Percentiles rank a stretch among this genome's conserved stretches.
Conservation (phyloP, 2,329 filamentous ascomycete genomes). For the Colletotrichum navitas region DNA sequence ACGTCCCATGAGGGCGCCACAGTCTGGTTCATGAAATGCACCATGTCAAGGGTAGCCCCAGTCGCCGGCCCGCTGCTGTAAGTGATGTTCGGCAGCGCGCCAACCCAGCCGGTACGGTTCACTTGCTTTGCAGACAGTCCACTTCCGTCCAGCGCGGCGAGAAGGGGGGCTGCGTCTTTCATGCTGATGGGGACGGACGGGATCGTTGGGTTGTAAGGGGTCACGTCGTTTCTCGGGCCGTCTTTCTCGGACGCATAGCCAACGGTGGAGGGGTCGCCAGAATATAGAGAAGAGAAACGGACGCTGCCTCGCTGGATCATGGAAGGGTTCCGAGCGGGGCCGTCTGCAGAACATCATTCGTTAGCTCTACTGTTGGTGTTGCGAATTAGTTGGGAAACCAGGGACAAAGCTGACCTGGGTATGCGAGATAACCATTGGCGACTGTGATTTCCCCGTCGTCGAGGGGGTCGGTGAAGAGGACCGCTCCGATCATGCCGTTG, state of each 20-base stretch:
- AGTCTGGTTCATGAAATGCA: conserved; percentile 33
- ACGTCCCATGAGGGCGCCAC: conserved; percentile 47
- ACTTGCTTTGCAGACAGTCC: conserved; percentile 22
- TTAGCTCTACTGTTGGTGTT: not conserved
- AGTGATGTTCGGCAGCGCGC: conserved; percentile 29
- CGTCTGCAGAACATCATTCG: not conserved
- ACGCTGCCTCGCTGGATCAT: conserved; percentile 38
- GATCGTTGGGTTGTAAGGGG: conserved; percentile 27
- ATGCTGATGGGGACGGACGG: conserved; percentile 30
- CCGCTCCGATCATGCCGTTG: conserved; percentile 31
- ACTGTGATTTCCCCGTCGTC: conserved; percentile 35
- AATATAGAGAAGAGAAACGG: conserved; percentile 29
- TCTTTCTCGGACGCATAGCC: conserved; percentile 34
- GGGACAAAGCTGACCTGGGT: conserved; percentile 2
- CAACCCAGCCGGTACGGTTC: conserved; percentile 29
- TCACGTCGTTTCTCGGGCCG: conserved; percentile 27
- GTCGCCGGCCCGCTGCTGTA: conserved; percentile 31
- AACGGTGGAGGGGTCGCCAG: conserved; percentile 23
- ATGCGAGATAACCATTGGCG: conserved; percentile 29
- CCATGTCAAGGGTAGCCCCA: conserved; percentile 29
- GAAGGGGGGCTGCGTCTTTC: conserved; percentile 24
- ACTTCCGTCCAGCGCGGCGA: conserved; percentile 23
- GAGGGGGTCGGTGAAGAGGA: conserved; percentile 27
- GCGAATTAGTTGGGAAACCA: not conserved
- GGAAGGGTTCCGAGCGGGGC: conserved; percentile 23